phyloP scores from a whole-genome alignment of 352 stramenopile species.

The Phytophthora meadii region DNA sequence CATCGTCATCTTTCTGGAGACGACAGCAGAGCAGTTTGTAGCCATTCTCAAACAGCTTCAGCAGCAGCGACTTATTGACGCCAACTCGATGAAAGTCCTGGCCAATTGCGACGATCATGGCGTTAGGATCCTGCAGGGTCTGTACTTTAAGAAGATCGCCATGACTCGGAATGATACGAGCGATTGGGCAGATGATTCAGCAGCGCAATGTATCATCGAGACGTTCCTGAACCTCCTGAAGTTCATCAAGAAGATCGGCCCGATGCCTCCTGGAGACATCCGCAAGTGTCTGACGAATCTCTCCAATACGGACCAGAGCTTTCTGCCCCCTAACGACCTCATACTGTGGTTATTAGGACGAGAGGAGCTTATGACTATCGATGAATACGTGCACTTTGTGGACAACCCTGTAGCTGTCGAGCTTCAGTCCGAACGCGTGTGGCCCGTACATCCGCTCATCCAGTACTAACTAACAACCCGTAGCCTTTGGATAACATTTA shows the following conservation, averaged over 20 bases:
- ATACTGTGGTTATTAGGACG: slow-evolving; percentile 57
- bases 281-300: slow-evolving; percentile 64
- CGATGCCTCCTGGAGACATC: slow-evolving; percentile 58
- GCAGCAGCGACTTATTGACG: slow-evolving; percentile 49
- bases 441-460: slow-evolving; percentile 76
- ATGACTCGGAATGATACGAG: slow-evolving; percentile 38
- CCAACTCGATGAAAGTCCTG: slow-evolving; percentile 54
- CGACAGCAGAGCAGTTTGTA: slow-evolving; percentile 64
- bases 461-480: slow-evolving; percentile 51
- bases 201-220: slow-evolving; percentile 52
- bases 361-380: slow-evolving; percentile 72
- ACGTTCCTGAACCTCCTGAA: slow-evolving; percentile 65
- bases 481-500: neutral
- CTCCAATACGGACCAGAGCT: slow-evolving; percentile 68
- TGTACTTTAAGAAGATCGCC: slow-evolving; percentile 74
- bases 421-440: slow-evolving; percentile 79
- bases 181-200: slow-evolving; percentile 55
- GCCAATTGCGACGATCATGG: slow-evolving; percentile 69
- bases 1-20: slow-evolving; percentile 68
- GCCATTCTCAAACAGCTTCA: slow-evolving; percentile 47
- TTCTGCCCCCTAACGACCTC: slow-evolving; percentile 63
- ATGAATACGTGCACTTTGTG: slow-evolving; percentile 62
- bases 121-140: slow-evolving; percentile 55
- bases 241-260: slow-evolving; percentile 68
- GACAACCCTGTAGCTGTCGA: slow-evolving; percentile 50